These are phyloP conservation scores for Ogataea kodamae DNA, from an alignment of 805 yeast genomes.

Conservation along the genomic window DNA sequence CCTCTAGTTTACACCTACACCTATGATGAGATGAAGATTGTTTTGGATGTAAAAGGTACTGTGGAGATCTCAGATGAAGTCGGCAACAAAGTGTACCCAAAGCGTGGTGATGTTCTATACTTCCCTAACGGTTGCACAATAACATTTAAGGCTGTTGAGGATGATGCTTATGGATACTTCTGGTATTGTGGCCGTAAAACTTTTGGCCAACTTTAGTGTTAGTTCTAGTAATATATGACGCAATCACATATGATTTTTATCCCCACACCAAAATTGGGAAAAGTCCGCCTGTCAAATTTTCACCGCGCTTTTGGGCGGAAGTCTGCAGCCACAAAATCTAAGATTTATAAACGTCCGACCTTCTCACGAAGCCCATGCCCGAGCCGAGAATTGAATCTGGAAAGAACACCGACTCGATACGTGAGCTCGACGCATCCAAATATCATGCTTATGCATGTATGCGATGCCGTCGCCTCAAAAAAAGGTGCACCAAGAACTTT, in stretches of 20 bases:
- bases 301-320: slow-evolving; percentile 2
- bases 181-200: slow-evolving; percentile 53
- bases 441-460: slow-evolving; percentile 37
- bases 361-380: slow-evolving; percentile 4
- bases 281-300: slow-evolving; percentile 8
- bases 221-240: neutral
- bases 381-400: neutral
- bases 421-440: neutral
- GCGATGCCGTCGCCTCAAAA: slow-evolving; percentile 46
- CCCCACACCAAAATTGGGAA: neutral
- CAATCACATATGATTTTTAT: neutral
- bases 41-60: slow-evolving; percentile 62
- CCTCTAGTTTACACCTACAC: slow-evolving; percentile 59
- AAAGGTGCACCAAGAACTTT: slow-evolving; percentile 43
- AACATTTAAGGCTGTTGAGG: slow-evolving; percentile 47
- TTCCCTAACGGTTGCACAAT: slow-evolving; percentile 62
- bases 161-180: slow-evolving; percentile 56
- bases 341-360: too few species aligned
- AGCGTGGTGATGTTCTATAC: slow-evolving; percentile 64
- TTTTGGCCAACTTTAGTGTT: slow-evolving; percentile 10
- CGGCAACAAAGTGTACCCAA: slow-evolving; percentile 52
- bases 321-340: neutral
- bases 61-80: slow-evolving; percentile 58
- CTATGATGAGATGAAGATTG: slow-evolving; percentile 66
- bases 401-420: too few species aligned